Evolutionary conservation across 768 basidiomycete species (phyloP).

Genomic region (Suillus plorans): DNA sequence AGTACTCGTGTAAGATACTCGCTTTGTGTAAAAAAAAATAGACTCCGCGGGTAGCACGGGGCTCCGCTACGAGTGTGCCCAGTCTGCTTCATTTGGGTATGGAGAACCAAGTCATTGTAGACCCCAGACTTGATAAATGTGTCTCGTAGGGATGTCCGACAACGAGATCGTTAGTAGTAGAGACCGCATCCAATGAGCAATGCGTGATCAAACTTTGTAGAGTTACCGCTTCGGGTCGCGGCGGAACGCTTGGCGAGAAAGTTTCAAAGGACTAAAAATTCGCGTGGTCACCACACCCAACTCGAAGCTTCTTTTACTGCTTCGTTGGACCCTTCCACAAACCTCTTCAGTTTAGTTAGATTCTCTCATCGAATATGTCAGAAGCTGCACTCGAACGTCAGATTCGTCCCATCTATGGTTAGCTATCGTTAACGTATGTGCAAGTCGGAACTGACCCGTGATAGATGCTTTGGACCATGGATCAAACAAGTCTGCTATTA

Average conservation of each 20-base stretch:
- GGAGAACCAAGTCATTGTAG: background rate
- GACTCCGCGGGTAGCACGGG: too few species aligned
- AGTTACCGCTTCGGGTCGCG: conserved; percentile 22
- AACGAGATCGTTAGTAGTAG: background rate
- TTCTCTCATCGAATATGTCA: conserved; percentile 40
- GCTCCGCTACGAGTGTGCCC: too few species aligned
- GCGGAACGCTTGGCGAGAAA: conserved; percentile 27
- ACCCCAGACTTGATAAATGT: background rate
- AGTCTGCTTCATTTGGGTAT: background rate
- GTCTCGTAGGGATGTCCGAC: background rate
- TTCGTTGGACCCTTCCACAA: conserved; percentile 8
- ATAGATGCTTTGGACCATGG: conserved; percentile 84
- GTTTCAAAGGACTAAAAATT: conserved; percentile 22
- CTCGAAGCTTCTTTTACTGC: conserved; percentile 3
- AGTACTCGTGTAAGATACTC: background rate
- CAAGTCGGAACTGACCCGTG: conserved; percentile 6
- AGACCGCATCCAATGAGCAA: background rate
- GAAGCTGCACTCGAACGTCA: conserved; percentile 71
- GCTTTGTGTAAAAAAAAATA: background rate
- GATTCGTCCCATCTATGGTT: conserved; percentile 84
- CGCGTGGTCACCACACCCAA: conserved; percentile 12
- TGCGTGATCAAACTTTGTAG: background rate
- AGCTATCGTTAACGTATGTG: conserved; percentile 19
- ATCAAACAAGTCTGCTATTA: conserved; percentile 83
- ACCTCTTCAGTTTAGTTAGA: conserved; percentile 3